phyloP scores from a whole-genome alignment of 2,329 filamentous ascomycete species.

The Microdochium bolleyi region DNA sequence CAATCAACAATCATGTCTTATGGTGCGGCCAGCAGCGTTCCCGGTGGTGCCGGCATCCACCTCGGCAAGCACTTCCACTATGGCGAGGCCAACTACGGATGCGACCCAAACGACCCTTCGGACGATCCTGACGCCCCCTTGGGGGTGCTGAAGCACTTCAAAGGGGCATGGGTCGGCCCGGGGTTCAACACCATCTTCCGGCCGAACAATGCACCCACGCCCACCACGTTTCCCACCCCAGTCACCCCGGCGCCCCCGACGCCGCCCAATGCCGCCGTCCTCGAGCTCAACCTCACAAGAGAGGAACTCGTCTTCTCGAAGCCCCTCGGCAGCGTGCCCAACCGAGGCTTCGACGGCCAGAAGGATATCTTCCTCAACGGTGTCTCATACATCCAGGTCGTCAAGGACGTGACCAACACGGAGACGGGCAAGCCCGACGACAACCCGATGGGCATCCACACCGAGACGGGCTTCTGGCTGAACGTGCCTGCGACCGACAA shows the following conservation, averaged over 20 bases:
- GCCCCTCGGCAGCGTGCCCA: constrained; percentile 24
- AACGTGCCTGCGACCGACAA: constrained; percentile 21
- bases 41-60: neutral
- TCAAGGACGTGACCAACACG: constrained; percentile 22
- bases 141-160: constrained; percentile 16
- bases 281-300: constrained; percentile 28
- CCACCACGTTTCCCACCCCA: constrained; percentile 9
- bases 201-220: constrained; percentile 15
- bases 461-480: constrained; percentile 31
- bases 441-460: constrained; percentile 24
- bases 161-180: constrained; percentile 19
- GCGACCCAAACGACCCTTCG: neutral
- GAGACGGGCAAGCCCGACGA: constrained; percentile 11
- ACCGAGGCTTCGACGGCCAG: constrained; percentile 25
- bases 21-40: neutral
- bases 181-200: constrained; percentile 31
- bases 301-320: constrained; percentile 23
- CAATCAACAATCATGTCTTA: neutral
- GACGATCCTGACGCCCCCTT: neutral
- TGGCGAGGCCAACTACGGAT: neutral
- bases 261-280: constrained; percentile 17
- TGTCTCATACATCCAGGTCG: constrained; percentile 24
- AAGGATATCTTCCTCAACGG: constrained; percentile 25
- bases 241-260: constrained; percentile 6
- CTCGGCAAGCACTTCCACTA: neutral